Evolutionary conservation across 2,329 filamentous ascomycete species (phyloP), one percentile per base, ranked within the genome.

Genomic region (Zasmidium citrigriseum): DNA sequence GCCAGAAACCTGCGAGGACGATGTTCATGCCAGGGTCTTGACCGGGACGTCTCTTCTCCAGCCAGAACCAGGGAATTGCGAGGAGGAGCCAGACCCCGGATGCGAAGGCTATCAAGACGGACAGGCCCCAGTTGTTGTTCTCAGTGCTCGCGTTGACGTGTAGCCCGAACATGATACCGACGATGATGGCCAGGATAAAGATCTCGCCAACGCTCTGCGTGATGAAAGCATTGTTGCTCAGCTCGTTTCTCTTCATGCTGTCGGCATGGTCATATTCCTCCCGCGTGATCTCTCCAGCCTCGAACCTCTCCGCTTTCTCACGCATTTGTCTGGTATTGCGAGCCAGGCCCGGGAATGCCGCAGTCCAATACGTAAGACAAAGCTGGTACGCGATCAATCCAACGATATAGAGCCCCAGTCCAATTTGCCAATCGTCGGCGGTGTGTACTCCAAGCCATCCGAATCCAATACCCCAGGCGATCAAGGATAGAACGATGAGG

Each of bases 351-450:
- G 84, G 83, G 57, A 86, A 86, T 0, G 86, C 85, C 0, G 87
- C 86, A 0, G 85, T 87, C 85, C 86, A 89, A 70, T 88, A 89
- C 0, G 86, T 89, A 50, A 89, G 75, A 0, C 84, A 86, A 2
- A 87, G 82, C 71, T 89, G 86, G 64, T 89, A 89, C 1, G 82
- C 82, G 61, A 89, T 86, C 45, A 89, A 70, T 1, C 86, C 86
- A 16, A 88, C 81, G 55, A 89, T 86, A 69, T 89, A 89, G 16
- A 90, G 70, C 0, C 81, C 86, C 0, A 84, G 79, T 0, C 77
- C 87, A 9, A 80, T 74, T 49, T 82, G 77, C 87, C 87, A 90
- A 68, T 86, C 77, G 2, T 79, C 76, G 16, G 80, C 72, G 0
- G 79, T 81, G 58, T 88, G 84, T 0, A 89, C 85, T 20, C 85